A percentile compares a stretch with the other conserved stretches of the same genome.
Conservation (phyloP, 768 basidiomycete genomes). For the Mrakia hoshinonis region DNA sequence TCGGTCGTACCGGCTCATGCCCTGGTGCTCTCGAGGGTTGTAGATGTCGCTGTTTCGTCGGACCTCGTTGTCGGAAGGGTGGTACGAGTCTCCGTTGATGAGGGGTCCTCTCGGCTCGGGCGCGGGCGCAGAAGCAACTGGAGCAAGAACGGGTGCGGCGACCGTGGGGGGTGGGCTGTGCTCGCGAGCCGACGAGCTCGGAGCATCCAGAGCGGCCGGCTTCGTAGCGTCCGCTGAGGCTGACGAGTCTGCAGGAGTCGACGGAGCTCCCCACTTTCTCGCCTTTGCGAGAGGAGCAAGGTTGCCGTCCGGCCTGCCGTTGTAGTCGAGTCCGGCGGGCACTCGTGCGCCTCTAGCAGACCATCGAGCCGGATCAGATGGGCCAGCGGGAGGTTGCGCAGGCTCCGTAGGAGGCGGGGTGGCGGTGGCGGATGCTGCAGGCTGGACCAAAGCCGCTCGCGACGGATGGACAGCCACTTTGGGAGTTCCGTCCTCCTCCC, state of each 20-base stretch:
- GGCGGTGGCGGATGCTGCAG: neutral
- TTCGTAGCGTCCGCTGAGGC: neutral
- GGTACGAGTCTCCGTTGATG: too few species aligned
- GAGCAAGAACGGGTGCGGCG: too few species aligned
- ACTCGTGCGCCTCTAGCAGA: neutral
- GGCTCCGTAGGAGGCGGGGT: neutral
- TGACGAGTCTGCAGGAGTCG: neutral
- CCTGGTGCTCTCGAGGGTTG: neutral
- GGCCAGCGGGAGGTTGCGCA: neutral
- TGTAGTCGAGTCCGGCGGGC: neutral
- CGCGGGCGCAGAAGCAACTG: too few species aligned
- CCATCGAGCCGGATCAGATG: neutral
- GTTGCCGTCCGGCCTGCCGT: neutral
- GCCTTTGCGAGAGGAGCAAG: neutral
- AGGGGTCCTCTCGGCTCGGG: too few species aligned
- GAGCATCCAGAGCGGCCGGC: neutral
- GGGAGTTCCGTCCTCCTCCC: neutral
- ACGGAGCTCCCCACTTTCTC: slow-evolving; percentile 1
- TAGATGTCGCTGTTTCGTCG: neutral
- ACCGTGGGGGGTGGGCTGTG: too few species aligned
- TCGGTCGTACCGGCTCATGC: neutral
- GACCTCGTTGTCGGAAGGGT: too few species aligned
- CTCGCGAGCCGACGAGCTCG: neutral
- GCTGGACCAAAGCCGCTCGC: neutral
- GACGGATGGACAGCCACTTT: neutral